These are phyloP conservation scores for Mycena alexandri DNA, from an alignment of 768 basidiomycete species.

Conservation along the genomic window DNA sequence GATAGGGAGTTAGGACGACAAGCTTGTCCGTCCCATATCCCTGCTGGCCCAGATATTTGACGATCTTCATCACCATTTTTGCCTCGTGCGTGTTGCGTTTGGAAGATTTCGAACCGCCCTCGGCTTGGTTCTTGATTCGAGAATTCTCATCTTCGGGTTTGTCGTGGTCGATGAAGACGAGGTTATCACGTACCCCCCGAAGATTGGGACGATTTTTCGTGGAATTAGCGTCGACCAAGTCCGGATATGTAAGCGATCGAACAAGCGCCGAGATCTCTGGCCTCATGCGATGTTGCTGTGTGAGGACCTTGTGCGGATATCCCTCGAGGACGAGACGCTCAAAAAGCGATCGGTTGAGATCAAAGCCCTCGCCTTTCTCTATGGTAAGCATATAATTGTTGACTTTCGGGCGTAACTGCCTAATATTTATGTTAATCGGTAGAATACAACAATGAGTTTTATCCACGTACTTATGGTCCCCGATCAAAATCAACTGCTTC, in stretches of 20 bases:
- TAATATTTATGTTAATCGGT: constrained; percentile 40
- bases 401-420: constrained; percentile 81
- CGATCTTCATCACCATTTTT: constrained; percentile 73
- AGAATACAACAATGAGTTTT: not conserved
- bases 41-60: constrained; percentile 75
- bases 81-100: constrained; percentile 75
- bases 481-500: constrained; percentile 73
- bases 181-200: constrained; percentile 66
- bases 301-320: constrained; percentile 71
- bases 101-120: constrained; percentile 62
- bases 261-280: constrained; percentile 78
- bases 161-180: constrained; percentile 72
- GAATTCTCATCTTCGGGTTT: constrained; percentile 64
- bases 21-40: constrained; percentile 73
- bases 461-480: constrained; percentile 74
- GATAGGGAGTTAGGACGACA: constrained; percentile 77
- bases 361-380: constrained; percentile 76
- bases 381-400: constrained; percentile 74
- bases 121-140: constrained; percentile 58
- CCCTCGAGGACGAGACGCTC: constrained; percentile 74
- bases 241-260: constrained; percentile 73
- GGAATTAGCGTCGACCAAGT: constrained; percentile 65
- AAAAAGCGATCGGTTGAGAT: constrained; percentile 76
- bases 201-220: constrained; percentile 66
- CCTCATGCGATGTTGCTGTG: constrained; percentile 78